Base-by-base conservation (phyloP, 495 filamentous ascomycete genomes). In the Penicillium mononematosum region DNA sequence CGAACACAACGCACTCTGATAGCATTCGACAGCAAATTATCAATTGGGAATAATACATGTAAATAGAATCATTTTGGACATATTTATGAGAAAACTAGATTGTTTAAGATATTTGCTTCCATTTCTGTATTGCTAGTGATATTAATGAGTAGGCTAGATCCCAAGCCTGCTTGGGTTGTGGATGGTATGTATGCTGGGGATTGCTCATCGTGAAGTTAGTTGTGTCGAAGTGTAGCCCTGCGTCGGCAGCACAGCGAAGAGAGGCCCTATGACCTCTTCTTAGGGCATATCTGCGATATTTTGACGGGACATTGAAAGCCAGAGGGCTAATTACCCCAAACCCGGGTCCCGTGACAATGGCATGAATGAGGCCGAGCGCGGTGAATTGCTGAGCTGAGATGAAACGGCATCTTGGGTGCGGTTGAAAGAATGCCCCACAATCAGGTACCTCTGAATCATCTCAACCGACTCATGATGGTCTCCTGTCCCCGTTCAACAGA, bases 381-480 rank as follows among this genome's bases (percentile, higher is more conserved):
- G 27, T 25, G 24, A 32, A 19, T 22, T 5, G 27, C n/a, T 22
- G 14, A 29, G 16, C 14, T 29, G 44, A 29, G 16, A 32, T 25
- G 16, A 20, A n/a, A 20, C 4, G 17, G n/a, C n/a, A 29, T 3
- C 4, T 12, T 14, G 9, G 17, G 27, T 20, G 12, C 12, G 16
- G 25, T 31, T 8, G 29, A 12, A 17, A 38, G 8, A 34, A 32
- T 12, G 29, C 10, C 9, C 0, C 31, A 22, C 14, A 17, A 4
- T 29, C 17, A 27, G 50, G 29, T 14, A 27, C 19, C 20, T 29
- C 38, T 4, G 11, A n/a, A 71, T 81, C 66, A 96, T 73, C 90
- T 91, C 27, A 96, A 80, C 74, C 89, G 91, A 50, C 88, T 84
- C 91, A 97, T 93, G 50, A 96, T 88, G 14, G 92, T 97, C 75